A percentile compares a stretch with the other conserved stretches of the same genome.
phyloP scores from a whole-genome alignment of 192 early-diverging fungal species.

The Dissophora ornata region DNA sequence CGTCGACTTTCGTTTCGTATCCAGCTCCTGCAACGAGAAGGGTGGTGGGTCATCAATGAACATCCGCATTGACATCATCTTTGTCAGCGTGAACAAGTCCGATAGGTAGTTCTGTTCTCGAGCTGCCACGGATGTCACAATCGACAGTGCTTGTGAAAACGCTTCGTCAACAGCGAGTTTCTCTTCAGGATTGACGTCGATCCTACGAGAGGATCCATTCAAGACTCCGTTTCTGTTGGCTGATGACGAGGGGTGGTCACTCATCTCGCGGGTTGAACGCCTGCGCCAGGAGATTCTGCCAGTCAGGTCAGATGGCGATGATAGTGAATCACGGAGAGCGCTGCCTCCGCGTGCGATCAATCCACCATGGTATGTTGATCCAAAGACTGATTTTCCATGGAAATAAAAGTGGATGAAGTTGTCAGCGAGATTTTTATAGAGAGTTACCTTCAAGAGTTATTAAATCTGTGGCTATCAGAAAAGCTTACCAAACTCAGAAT shows the following conservation, averaged over 20 bases:
- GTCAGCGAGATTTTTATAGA: no score
- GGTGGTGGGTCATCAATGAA: slow-evolving; percentile 55
- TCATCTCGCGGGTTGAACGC: slow-evolving; percentile 29
- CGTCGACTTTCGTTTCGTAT: slow-evolving; percentile 62
- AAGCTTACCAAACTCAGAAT: slow-evolving; percentile 53
- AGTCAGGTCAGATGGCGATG: slow-evolving; percentile 45
- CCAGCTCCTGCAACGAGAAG: slow-evolving; percentile 54
- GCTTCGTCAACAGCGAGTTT: slow-evolving; percentile 60
- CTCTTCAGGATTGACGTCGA: slow-evolving; percentile 58
- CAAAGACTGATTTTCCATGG: slow-evolving; percentile 25
- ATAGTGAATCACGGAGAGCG: slow-evolving; percentile 45
- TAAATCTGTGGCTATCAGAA: neutral
- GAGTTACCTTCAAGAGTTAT: no score
- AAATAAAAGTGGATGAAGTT: neutral
- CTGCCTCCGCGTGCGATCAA: slow-evolving; percentile 43
- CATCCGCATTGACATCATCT: slow-evolving; percentile 61
- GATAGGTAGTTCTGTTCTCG: slow-evolving; percentile 93
- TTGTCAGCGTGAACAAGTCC: slow-evolving; percentile 82
- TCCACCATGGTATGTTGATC: slow-evolving; percentile 44
- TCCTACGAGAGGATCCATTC: slow-evolving; percentile 35
- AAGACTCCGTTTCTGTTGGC: slow-evolving; percentile 25
- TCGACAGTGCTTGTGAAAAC: slow-evolving; percentile 69
- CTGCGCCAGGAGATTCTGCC: slow-evolving; percentile 44
- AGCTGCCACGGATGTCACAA: slow-evolving; percentile 74
- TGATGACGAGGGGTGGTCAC: slow-evolving; percentile 20